A percentile compares a stretch with the other conserved stretches of the same genome.
Conservation (phyloP, 192 early-diverging fungal genomes). For the Podila epicladia region DNA sequence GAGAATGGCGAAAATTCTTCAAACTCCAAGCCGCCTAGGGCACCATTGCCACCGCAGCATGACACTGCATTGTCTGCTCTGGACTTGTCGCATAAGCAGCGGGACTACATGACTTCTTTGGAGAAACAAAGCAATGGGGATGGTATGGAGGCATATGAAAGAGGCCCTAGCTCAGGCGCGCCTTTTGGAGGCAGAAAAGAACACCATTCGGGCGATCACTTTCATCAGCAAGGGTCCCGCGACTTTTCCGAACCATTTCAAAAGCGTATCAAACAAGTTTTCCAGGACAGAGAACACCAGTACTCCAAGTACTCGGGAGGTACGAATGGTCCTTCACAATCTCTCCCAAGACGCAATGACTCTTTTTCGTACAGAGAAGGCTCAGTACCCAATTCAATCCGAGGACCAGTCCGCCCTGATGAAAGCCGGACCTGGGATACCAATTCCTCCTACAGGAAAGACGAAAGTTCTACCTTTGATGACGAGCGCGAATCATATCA, state of each 20-base stretch:
- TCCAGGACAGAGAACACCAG: neutral
- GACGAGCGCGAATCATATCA: neutral
- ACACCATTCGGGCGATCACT: neutral
- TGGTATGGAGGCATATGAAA: neutral
- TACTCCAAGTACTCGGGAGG: neutral
- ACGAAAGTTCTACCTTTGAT: too few relatives aligned
- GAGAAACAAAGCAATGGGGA: neutral
- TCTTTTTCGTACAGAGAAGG: neutral
- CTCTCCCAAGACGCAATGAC: neutral
- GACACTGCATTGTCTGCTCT: neutral
- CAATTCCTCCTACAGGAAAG: too few relatives aligned
- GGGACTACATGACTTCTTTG: neutral
- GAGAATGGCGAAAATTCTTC: neutral
- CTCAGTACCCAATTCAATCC: neutral
- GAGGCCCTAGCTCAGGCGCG: neutral
- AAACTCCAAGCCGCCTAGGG: neutral
- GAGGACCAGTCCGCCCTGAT: neutral
- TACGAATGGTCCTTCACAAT: neutral
- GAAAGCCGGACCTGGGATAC: neutral
- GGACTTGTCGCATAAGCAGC: neutral
- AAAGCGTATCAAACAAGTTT: neutral
- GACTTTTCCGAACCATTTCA: neutral
- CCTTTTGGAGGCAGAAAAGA: neutral
- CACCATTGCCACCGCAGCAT: constrained; percentile 1
- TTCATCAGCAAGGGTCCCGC: neutral